A percentile compares a stretch with the other conserved stretches of the same genome.
These are phyloP conservation scores for Rubia occidens DNA, from an alignment of 305 asterid species.

Conservation along the genomic window DNA sequence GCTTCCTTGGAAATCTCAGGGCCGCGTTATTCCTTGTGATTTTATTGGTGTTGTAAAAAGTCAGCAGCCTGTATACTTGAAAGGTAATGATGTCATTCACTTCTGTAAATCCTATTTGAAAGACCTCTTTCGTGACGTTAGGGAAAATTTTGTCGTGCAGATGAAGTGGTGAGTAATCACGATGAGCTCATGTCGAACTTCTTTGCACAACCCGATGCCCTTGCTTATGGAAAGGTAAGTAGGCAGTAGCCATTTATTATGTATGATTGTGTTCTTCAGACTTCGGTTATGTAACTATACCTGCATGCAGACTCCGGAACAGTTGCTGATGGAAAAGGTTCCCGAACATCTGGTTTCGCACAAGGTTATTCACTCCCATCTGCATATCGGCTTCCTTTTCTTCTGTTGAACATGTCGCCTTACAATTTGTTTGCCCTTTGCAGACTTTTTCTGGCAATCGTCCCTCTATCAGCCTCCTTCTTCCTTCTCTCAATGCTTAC, in stretches of 20 bases:
- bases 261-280: not conserved
- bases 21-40: slow-evolving; percentile 94
- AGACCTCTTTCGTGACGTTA: slow-evolving; percentile 15
- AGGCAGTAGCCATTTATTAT: not conserved
- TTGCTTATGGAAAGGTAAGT: slow-evolving; percentile 88
- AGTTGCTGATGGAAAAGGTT: slow-evolving; percentile 69
- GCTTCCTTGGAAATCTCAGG: slow-evolving; percentile 51
- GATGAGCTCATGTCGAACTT: slow-evolving; percentile 99
- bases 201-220: slow-evolving; percentile 99
- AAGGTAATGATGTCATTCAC: slow-evolving; percentile 38
- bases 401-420: slow-evolving; percentile 19
- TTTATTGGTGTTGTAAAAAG: slow-evolving; percentile 93
- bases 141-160: slow-evolving; percentile 34
- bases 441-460: slow-evolving; percentile 96
- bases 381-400: slow-evolving; percentile 16
- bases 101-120: slow-evolving; percentile 1
- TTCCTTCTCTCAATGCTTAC: slow-evolving; percentile 85
- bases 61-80: slow-evolving; percentile 88
- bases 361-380: slow-evolving; percentile 47
- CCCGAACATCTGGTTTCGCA: slow-evolving; percentile 70
- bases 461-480: slow-evolving; percentile 86
- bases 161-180: slow-evolving; percentile 85
- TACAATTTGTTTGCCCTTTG: slow-evolving; percentile 17
- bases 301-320: slow-evolving; percentile 73
- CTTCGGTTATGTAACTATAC: slow-evolving; percentile 14